Base-by-base conservation (phyloP, 257 asterid species). In the Euphrasia confusa region DNA sequence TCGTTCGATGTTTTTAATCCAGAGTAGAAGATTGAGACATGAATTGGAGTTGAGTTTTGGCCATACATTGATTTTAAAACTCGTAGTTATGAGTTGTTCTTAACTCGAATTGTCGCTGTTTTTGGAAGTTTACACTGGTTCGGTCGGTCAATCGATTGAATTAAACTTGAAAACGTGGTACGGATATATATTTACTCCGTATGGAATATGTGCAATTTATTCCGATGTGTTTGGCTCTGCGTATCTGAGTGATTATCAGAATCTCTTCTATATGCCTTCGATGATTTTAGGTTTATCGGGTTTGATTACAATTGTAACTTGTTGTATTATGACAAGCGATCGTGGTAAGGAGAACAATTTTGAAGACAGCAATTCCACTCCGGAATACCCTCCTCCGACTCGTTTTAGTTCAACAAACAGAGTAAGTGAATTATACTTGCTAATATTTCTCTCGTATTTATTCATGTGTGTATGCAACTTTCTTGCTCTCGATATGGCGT, bases 381-480 rank as follows among this genome's bases (percentile, higher is more conserved):
- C 91, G 44, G 80, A 94, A 52, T 84, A 81, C 80, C 72, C 74
- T 75, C 86, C 88, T 26, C 58, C 71, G 56, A 63, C 78, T 60
- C 68, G 71, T 74, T 78, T 71, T 15, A 65, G 72, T 54, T 52
- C 83, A 18, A 57, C 68, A n/a, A 78, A 71, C 77, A 77, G 75
- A 77, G 97, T 87, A 84, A 75, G 95, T 86, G 81, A 72, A 3
- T 13, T 3, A 50, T 59, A 58, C 62, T 57, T 47, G 21, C 64
- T 56, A 30, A 47, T 60, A 58, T 70, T 33, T 59, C 67, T 13
- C 52, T 18, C 42, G 4, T 30, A 42, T 37, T 32, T 21, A 21
- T 21, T 21, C 24, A 21, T 28, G 32, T 47, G 21, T 39, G 7
- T 45, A 54, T 60, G 32, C 58, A 2, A 30, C 63, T 39, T 14